Evolutionary conservation across 2,329 filamentous ascomycete species (phyloP), one percentile per base, ranked within the genome.

Genomic region (Arthrobotrys sphaeroides): DNA sequence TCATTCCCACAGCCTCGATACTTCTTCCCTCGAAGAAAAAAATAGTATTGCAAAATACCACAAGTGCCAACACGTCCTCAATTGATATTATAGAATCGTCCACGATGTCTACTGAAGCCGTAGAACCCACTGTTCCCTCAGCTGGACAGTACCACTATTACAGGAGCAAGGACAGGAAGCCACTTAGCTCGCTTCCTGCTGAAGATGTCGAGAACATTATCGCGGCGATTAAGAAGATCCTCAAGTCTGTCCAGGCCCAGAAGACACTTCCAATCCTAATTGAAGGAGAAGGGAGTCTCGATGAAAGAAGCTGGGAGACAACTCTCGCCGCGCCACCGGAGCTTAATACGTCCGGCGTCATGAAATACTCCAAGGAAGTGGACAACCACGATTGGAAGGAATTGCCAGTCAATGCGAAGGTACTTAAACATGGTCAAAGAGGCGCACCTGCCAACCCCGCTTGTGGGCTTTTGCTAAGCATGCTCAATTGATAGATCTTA

Each of bases 81-180:
- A 55, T 38, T 38, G 28, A 55, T 16, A 55, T 36, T 12, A 20
- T 6, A 28, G 10, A 12, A 47, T 16, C 5, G 43, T 16, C 49
- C 38, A 59, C 24, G 59, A 73, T 73, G 68, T 73, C 68, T 38
- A 73, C 68, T 26, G 68, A 73, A 65, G 31, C 31, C 12, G 68
- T 66, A n/a, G 69, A 73, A 59, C 53, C 36, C 20, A 22, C 31
- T 6, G 18, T 24, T 26, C 36, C 68, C 13, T 20, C 60, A 10
- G 38, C 28, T 13, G 45, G 28, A 7, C 12, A 33, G 33, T 74
- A 74, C 38, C 43, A 57, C 38, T 74, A 74, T 55, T 74, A 74
- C 28, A 68, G 28, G 16, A 74, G 70, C 57, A 55, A 59, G 2
- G 57, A 74, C 40, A 74, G 43, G 55, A 74, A 74, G 55, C 55